Evolutionary conservation across 2,329 filamentous ascomycete species (phyloP).

Genomic region (Talaromyces sp.): DNA sequence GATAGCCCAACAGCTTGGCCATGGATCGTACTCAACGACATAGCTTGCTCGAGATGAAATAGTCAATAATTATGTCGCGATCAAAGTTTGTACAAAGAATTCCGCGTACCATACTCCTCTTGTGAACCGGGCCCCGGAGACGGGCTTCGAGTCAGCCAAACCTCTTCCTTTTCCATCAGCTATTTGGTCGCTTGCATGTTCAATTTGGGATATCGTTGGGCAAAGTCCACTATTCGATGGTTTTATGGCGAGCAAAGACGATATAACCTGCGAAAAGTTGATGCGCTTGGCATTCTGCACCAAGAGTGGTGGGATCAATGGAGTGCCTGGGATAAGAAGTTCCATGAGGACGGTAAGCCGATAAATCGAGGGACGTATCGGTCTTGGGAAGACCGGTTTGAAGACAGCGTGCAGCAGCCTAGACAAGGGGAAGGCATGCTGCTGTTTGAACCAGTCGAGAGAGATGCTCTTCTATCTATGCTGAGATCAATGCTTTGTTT

Average conservation of each 20-base stretch:
- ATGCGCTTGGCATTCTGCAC: constrained; percentile 28
- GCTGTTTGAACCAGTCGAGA: constrained; percentile 26
- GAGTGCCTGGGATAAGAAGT: constrained; percentile 9
- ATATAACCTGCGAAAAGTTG: constrained; percentile 29
- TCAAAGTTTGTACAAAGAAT: constrained; percentile 11
- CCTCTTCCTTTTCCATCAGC: constrained; percentile 31
- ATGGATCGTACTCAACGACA: constrained; percentile 40
- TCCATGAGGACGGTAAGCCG: constrained; percentile 18
- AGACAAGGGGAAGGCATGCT: constrained; percentile 25
- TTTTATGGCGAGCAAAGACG: constrained; percentile 27
- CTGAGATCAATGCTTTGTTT: constrained; percentile 32
- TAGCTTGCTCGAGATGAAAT: constrained; percentile 30
- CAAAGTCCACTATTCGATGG: constrained; percentile 28
- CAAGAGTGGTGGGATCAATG: constrained; percentile 23
- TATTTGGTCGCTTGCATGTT: constrained; percentile 38
- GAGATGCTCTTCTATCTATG: constrained; percentile 30
- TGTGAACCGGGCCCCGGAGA: constrained; percentile 34
- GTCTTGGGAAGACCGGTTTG: constrained; percentile 30
- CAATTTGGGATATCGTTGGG: constrained; percentile 30
- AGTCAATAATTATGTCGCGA: constrained; percentile 15
- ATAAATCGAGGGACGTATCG: constrained; percentile 20
- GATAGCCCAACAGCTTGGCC: constrained; percentile 44
- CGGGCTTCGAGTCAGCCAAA: constrained; percentile 34
- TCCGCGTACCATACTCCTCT: constrained; percentile 20
- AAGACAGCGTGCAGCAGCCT: constrained; percentile 32